phyloP scores from a whole-genome alignment of 1,284 basidiomycete species.

The Rugosomyces carneus region DNA sequence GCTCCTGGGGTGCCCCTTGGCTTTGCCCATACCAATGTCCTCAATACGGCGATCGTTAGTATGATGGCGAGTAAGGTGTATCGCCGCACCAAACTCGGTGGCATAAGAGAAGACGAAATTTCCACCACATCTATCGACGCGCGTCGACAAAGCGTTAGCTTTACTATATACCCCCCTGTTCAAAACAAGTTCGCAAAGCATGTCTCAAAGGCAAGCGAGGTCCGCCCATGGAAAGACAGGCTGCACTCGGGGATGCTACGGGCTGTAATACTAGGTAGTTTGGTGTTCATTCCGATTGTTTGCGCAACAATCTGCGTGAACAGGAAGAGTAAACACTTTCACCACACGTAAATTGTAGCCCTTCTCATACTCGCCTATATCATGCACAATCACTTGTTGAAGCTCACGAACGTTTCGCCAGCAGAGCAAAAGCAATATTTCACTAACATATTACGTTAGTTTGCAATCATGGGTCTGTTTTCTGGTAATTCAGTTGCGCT shows the following conservation, averaged over 20 bases:
- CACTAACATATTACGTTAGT: no score
- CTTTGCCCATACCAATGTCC: slow-evolving; percentile 3
- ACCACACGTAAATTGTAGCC: no score
- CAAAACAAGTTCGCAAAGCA: neutral
- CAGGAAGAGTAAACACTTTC: neutral
- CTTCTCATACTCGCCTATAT: no score
- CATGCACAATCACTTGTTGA: no score
- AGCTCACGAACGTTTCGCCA: no score
- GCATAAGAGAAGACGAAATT: slow-evolving; percentile 3
- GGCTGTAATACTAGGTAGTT: neutral
- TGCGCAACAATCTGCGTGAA: neutral
- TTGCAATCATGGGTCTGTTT: no score
- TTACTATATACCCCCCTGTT: no score
- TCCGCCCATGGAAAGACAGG: neutral
- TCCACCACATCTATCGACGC: neutral
- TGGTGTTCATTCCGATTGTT: neutral
- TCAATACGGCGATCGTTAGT: slow-evolving; percentile 3
- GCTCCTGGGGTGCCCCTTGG: neutral
- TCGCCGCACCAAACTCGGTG: slow-evolving; percentile 10
- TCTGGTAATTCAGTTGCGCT: no score
- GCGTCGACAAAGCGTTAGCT: neutral
- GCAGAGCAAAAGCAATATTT: no score
- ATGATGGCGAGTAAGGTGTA: slow-evolving; percentile 12
- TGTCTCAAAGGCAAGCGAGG: no score
- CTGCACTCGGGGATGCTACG: neutral